These are phyloP conservation scores for Isoetes engelmannii DNA, from an alignment of 83 land plant species.

Conservation along the genomic window DNA sequence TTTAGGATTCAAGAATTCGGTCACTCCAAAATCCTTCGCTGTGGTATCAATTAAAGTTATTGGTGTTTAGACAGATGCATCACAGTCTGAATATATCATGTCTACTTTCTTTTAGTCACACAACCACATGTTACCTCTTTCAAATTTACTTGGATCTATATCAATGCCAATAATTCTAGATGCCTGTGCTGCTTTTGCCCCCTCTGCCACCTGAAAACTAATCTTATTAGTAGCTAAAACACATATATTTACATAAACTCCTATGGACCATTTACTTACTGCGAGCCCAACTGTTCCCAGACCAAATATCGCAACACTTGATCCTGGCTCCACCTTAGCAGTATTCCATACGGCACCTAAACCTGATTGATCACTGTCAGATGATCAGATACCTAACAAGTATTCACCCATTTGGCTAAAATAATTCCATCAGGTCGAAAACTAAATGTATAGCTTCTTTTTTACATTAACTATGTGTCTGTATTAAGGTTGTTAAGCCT, in stretches of 20 bases:
- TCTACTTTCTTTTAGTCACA: too few species aligned
- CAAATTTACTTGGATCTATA: slow-evolving; percentile 37
- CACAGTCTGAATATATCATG: too few species aligned
- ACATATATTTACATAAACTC: background rate
- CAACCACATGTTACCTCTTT: slow-evolving; percentile 27
- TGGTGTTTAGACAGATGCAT: too few species aligned
- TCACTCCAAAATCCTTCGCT: slow-evolving; percentile 43
- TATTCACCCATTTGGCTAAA: too few species aligned
- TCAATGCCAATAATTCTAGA: slow-evolving; percentile 52
- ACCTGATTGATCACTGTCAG: slow-evolving; percentile 25
- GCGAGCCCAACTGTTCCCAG: slow-evolving; percentile 68
- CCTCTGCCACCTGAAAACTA: slow-evolving; percentile 45
- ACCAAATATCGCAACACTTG: slow-evolving; percentile 67
- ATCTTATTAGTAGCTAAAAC: slow-evolving; percentile 1
- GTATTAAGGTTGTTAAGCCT: too few species aligned
- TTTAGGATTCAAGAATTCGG: slow-evolving; percentile 50
- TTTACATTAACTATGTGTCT: too few species aligned
- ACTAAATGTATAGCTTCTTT: too few species aligned
- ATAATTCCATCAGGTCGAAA: too few species aligned
- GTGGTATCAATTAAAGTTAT: background rate
- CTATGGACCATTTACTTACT: slow-evolving; percentile 24
- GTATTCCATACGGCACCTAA: slow-evolving; percentile 68
- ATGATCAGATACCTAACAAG: too few species aligned
- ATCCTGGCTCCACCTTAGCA: slow-evolving; percentile 58
- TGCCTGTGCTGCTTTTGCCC: slow-evolving; percentile 48